Percentiles rank a stretch among this genome's conserved stretches.
Conservation (phyloP, 805 yeast species). For the Kazachstania martiniae region DNA sequence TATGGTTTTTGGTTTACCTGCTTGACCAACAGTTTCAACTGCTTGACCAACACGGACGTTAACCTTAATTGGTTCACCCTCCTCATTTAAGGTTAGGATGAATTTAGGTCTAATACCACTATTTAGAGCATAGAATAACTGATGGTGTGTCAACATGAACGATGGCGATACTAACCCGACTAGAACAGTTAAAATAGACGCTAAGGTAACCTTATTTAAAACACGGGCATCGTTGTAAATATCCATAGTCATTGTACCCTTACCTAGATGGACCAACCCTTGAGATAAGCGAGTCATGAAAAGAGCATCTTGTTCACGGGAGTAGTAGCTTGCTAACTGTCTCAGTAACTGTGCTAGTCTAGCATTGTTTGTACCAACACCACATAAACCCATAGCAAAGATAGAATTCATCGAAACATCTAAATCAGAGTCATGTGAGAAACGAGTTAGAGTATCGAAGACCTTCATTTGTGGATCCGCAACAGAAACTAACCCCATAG, state of each 20-base stretch:
- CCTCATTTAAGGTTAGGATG: slow-evolving; percentile 86
- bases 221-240: slow-evolving; percentile 87
- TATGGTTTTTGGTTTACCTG: slow-evolving; percentile 96
- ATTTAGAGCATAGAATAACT: slow-evolving; percentile 72
- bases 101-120: slow-evolving; percentile 88
- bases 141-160: slow-evolving; percentile 74
- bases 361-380: slow-evolving; percentile 98
- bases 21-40: slow-evolving; percentile 97
- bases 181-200: slow-evolving; percentile 75
- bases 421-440: slow-evolving; percentile 89
- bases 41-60: slow-evolving; percentile 98
- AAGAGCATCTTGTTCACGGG: slow-evolving; percentile 79
- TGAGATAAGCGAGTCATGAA: slow-evolving; percentile 92
- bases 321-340: slow-evolving; percentile 88
- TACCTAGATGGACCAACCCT: slow-evolving; percentile 90
- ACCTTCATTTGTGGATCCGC: slow-evolving; percentile 96
- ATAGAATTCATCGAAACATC: slow-evolving; percentile 93
- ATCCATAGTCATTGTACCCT: slow-evolving; percentile 83
- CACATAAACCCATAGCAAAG: slow-evolving; percentile 94
- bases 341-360: slow-evolving; percentile 91
- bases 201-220: slow-evolving; percentile 78
- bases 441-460: slow-evolving; percentile 89
- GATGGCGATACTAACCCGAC: slow-evolving; percentile 81
- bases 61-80: slow-evolving; percentile 83
- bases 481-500: slow-evolving; percentile 91